These are phyloP conservation scores for Cerrena zonata DNA, from an alignment of 1,284 basidiomycete genomes.

Conservation along the genomic window DNA sequence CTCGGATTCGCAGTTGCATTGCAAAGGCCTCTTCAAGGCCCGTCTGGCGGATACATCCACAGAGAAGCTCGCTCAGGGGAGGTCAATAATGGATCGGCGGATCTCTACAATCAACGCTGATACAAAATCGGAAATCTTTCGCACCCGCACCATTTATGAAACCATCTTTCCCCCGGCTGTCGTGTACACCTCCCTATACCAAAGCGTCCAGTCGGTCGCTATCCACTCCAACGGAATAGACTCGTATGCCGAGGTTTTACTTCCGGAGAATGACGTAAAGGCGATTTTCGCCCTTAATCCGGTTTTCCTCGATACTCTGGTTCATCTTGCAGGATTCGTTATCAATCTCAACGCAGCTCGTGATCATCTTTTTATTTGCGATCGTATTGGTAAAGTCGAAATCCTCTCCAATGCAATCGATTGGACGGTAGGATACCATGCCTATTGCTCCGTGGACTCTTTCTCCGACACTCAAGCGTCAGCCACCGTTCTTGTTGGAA, in stretches of 20 bases:
- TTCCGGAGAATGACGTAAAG: slow-evolving; percentile 27
- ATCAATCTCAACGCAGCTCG: slow-evolving; percentile 48
- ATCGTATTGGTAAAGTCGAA: slow-evolving; percentile 43
- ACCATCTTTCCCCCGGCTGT: slow-evolving; percentile 65
- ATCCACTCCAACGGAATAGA: slow-evolving; percentile 46
- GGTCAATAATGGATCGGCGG: slow-evolving; percentile 33
- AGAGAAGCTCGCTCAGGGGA: slow-evolving; percentile 35
- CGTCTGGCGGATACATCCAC: slow-evolving; percentile 27
- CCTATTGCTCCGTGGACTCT: slow-evolving; percentile 47
- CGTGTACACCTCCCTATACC: slow-evolving; percentile 55
- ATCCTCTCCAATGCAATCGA: slow-evolving; percentile 39
- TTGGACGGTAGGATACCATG: slow-evolving; percentile 36
- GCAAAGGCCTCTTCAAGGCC: slow-evolving; percentile 41
- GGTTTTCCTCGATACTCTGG: slow-evolving; percentile 60
- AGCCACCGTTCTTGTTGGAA: slow-evolving; percentile 44
- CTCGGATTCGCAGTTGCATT: slow-evolving; percentile 32
- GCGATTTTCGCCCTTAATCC: slow-evolving; percentile 35
- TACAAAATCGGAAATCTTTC: slow-evolving; percentile 42
- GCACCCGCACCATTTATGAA: slow-evolving; percentile 54
- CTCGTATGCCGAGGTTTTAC: slow-evolving; percentile 43
- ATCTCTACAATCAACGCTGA: slow-evolving; percentile 28
- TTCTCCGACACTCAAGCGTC: slow-evolving; percentile 36
- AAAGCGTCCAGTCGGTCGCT: slow-evolving; percentile 48
- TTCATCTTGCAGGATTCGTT: slow-evolving; percentile 66
- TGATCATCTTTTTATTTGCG: slow-evolving; percentile 60